Conservation (phyloP, 2,329 filamentous ascomycete genomes). For the Aspergillaceae sp. region DNA sequence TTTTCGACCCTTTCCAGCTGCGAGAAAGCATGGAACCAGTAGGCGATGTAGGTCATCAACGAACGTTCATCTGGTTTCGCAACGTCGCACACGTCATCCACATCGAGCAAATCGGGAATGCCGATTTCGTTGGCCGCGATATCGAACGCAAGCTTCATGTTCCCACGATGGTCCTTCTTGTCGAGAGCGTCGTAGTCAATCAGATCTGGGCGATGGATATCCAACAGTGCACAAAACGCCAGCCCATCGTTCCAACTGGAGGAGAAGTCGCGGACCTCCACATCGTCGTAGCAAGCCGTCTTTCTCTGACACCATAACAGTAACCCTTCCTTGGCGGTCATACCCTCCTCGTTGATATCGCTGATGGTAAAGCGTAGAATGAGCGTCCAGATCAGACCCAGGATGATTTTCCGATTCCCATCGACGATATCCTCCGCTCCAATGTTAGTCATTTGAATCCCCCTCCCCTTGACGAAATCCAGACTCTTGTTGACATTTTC, state of each 20-base stretch:
- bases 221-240: constrained; percentile 89
- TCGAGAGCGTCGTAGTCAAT: constrained; percentile 95
- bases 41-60: constrained; percentile 98
- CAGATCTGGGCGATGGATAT: constrained; percentile 92
- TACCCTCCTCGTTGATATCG: constrained; percentile 95
- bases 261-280: constrained; percentile 92
- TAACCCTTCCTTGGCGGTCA: constrained; percentile 94
- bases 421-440: constrained; percentile 97
- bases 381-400: constrained; percentile 95
- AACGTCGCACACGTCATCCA: constrained; percentile 96
- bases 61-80: constrained; percentile 91
- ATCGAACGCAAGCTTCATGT: constrained; percentile 97
- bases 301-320: constrained; percentile 97
- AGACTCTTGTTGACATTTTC: constrained; percentile 96
- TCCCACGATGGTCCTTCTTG: constrained; percentile 86
- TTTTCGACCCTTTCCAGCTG: constrained; percentile 99
- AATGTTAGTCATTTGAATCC: constrained; percentile 97
- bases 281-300: constrained; percentile 95
- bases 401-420: constrained; percentile 93
- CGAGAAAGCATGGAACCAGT: constrained; percentile 99
- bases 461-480: constrained; percentile 80
- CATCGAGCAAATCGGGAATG: constrained; percentile 89
- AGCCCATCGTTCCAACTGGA: constrained; percentile 95
- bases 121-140: constrained; percentile 94
- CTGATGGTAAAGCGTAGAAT: constrained; percentile 98